phyloP scores from a whole-genome alignment of 2,329 filamentous ascomycete genomes.

The Trichoderma pleuroti region DNA sequence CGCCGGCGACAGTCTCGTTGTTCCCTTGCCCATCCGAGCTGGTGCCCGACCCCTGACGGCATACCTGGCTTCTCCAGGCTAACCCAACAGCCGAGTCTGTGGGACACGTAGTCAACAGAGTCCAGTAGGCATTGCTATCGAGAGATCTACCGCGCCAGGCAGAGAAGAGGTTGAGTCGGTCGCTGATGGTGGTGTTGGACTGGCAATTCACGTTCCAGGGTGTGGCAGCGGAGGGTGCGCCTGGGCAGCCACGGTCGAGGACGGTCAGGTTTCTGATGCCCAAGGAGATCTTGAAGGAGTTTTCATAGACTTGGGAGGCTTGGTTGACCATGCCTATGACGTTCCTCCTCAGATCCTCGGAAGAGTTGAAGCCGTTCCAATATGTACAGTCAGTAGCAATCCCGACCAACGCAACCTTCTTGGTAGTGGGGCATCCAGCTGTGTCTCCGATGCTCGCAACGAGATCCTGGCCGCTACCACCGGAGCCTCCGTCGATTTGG shows the following conservation, averaged over 20 bases:
- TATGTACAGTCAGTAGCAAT: slow-evolving; percentile 94
- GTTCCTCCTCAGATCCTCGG: slow-evolving; percentile 61
- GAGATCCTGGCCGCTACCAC: slow-evolving; percentile 71
- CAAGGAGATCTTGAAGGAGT: slow-evolving; percentile 89
- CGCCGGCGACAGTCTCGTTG: slow-evolving; percentile 73
- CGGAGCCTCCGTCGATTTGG: slow-evolving; percentile 67
- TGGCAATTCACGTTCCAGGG: slow-evolving; percentile 83
- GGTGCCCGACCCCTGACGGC: slow-evolving; percentile 56
- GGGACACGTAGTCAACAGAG: slow-evolving; percentile 74
- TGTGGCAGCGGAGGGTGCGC: slow-evolving; percentile 59
- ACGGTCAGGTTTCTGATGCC: slow-evolving; percentile 84
- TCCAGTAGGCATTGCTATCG: slow-evolving; percentile 92
- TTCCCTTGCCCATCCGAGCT: slow-evolving; percentile 46
- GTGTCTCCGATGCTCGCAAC: slow-evolving; percentile 74
- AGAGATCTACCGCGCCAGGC: slow-evolving; percentile 74
- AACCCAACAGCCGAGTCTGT: slow-evolving; percentile 84
- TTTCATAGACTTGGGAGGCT: slow-evolving; percentile 84
- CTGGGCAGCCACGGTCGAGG: slow-evolving; percentile 70
- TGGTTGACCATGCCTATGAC: slow-evolving; percentile 81
- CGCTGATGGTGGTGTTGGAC: slow-evolving; percentile 60
- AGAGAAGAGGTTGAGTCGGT: slow-evolving; percentile 84
- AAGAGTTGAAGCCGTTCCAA: slow-evolving; percentile 64
- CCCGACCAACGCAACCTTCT: slow-evolving; percentile 86
- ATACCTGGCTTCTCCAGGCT: slow-evolving; percentile 89
- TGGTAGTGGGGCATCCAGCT: slow-evolving; percentile 80